Evolutionary conservation across 768 basidiomycete species (phyloP).

Genomic region (Mycena metata): DNA sequence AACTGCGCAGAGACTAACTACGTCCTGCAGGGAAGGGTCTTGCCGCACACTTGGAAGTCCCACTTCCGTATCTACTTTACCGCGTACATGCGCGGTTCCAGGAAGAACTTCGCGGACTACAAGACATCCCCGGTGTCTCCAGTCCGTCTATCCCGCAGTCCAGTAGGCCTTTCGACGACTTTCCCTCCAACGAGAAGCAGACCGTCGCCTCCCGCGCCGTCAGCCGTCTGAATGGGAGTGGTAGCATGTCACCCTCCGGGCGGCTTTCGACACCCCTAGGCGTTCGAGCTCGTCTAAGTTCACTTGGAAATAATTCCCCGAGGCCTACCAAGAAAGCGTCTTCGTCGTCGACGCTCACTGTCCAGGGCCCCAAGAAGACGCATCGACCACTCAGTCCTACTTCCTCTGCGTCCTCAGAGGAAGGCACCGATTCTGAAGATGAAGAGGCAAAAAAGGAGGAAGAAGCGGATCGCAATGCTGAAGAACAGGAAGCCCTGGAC

Average conservation of each 20-base stretch:
- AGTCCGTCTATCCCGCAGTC: slow-evolving; percentile 61
- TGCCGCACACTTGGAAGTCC: slow-evolving; percentile 83
- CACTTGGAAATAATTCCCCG: slow-evolving; percentile 68
- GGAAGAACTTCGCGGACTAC: slow-evolving; percentile 84
- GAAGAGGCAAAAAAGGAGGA: slow-evolving; percentile 77
- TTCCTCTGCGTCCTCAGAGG: slow-evolving; percentile 67
- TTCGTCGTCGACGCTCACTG: slow-evolving; percentile 80
- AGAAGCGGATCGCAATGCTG: slow-evolving; percentile 74
- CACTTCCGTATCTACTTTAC: slow-evolving; percentile 87
- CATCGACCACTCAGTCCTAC: slow-evolving; percentile 56
- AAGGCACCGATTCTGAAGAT: slow-evolving; percentile 67
- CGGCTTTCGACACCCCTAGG: slow-evolving; percentile 68
- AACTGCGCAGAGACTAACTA: slow-evolving; percentile 16
- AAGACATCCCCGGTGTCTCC: slow-evolving; percentile 76
- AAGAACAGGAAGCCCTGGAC: slow-evolving; percentile 77
- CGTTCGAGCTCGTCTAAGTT: slow-evolving; percentile 80
- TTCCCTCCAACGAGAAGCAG: slow-evolving; percentile 43
- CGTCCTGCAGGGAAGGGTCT: slow-evolving; percentile 80
- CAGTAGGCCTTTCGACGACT: slow-evolving; percentile 46
- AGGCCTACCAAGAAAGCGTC: slow-evolving; percentile 64
- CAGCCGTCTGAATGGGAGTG: slow-evolving; percentile 51
- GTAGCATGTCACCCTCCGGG: slow-evolving; percentile 57
- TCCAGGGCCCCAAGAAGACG: slow-evolving; percentile 64
- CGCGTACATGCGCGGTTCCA: slow-evolving; percentile 88
- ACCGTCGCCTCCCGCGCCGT: slow-evolving; percentile 46